Base-by-base conservation (phyloP, 2,329 filamentous ascomycete genomes). In the Penicillium nordicum region DNA sequence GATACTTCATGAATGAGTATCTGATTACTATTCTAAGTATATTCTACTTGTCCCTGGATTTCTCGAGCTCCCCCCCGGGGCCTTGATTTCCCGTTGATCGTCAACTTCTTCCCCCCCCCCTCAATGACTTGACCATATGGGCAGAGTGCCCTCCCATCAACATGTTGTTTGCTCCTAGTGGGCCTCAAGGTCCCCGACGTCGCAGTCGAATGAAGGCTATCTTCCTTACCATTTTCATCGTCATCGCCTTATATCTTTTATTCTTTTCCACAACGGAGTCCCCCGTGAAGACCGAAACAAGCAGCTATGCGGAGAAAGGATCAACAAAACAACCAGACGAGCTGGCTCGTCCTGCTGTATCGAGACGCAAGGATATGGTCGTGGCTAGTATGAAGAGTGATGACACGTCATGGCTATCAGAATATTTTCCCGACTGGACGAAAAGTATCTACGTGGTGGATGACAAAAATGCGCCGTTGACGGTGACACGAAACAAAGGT, bases 381-480 rank as follows among this genome's bases (percentile, higher is more conserved):
- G 69, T 77, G 41, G 75, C 75, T 5, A 75, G 73, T 59, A 72
- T 74, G 67, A 70, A 68, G 53, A 60, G 47, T 1, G 75, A 77
- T 45, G 68, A 77, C 61, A 74, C 71, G 7, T 71, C 72, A 6
- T 77, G 75, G 75, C 50, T 77, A 37, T 65, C 65, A 25, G 67
- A 75, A 34, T 60, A 71, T 57, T 71, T 77, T 34, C 70, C 74
- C 1, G 72, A 75, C 23, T 83, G 81, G 81, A 74, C 77, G 57
- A 78, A 79, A 66, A 82, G 76, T 57, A 75, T 84, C 56, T 85
- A 85, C 66, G 76, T 83, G 27, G 80, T 81, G 50, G 78, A 85
- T 61, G 76, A 83, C 62, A 71, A 76, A 32, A 60, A 59, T 5
- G 79, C 80, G 3, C 58, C 72, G 21, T 69, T 82, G 59, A 82